These are phyloP conservation scores for Sclerotinia glacialis DNA, from an alignment of 2,329 filamentous ascomycete species.

Conservation along the genomic window DNA sequence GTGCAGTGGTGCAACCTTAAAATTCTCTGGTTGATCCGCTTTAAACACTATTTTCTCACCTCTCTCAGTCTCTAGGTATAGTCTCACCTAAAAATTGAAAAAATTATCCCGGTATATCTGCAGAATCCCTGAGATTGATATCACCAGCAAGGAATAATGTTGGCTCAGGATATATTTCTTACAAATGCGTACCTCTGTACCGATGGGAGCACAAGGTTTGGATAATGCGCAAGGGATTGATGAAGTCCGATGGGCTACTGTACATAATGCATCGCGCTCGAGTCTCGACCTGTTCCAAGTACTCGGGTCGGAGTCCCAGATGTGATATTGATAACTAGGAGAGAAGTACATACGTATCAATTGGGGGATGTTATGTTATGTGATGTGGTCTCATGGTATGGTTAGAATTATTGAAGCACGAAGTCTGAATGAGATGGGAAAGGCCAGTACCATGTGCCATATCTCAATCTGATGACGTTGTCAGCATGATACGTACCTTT, in stretches of 20 bases:
- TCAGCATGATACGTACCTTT: neutral
- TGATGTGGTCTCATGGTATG: neutral
- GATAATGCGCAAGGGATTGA: neutral
- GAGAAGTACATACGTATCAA: neutral
- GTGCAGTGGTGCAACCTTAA: constrained; percentile 11
- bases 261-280: neutral
- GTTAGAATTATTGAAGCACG: neutral
- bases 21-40: neutral
- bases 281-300: constrained; percentile 12
- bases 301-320: constrained; percentile 1
- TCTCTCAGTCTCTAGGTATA: neutral
- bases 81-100: neutral
- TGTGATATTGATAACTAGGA: neutral
- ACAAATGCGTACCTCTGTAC: neutral
- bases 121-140: neutral
- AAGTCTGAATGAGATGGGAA: neutral
- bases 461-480: neutral
- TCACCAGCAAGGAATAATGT: neutral
- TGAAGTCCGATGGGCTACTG: neutral
- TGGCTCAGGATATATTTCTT: neutral
- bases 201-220: neutral
- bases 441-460: neutral
- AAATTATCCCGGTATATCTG: neutral
- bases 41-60: constrained; percentile 12
- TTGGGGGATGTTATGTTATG: neutral